Evolutionary conservation across 2,329 filamentous ascomycete genomes (phyloP).

Genomic region (Penicillium crustosum): DNA sequence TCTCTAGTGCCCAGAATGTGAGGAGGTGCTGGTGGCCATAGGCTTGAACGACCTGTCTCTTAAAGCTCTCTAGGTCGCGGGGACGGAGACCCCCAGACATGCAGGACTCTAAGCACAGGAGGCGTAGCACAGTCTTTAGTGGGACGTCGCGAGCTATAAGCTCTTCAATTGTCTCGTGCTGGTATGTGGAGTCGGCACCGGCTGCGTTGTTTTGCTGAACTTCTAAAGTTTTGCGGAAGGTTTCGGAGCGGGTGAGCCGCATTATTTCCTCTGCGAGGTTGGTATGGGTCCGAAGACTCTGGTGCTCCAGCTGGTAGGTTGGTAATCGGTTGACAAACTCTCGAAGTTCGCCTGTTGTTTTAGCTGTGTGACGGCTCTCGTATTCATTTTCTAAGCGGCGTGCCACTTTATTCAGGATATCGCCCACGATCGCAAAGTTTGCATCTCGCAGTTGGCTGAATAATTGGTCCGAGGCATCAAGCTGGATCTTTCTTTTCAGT

Average conservation of each 20-base stretch:
- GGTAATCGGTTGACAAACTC: slow-evolving; percentile 95
- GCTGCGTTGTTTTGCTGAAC: slow-evolving; percentile 95
- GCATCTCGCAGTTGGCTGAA: slow-evolving; percentile 85
- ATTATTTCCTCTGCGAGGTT: slow-evolving; percentile 93
- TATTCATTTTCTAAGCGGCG: slow-evolving; percentile 83
- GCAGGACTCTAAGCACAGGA: slow-evolving; percentile 89
- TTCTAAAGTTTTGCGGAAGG: slow-evolving; percentile 84
- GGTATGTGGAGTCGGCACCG: slow-evolving; percentile 80
- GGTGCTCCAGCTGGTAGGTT: slow-evolving; percentile 87
- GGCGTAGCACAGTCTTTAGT: slow-evolving; percentile 74
- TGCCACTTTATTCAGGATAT: slow-evolving; percentile 84
- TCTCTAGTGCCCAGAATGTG: slow-evolving; percentile 84
- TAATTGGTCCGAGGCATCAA: slow-evolving; percentile 86
- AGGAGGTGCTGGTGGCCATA: slow-evolving; percentile 95
- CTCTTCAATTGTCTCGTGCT: slow-evolving; percentile 90
- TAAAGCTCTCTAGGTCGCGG: slow-evolving; percentile 86
- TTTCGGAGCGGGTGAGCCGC: slow-evolving; percentile 84
- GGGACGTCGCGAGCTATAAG: slow-evolving; percentile 86
- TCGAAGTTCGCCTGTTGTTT: slow-evolving; percentile 85
- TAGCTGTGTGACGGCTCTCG: slow-evolving; percentile 80
- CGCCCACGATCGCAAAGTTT: slow-evolving; percentile 93
- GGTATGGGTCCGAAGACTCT: slow-evolving; percentile 88
- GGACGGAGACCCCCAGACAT: slow-evolving; percentile 84
- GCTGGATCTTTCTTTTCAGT: slow-evolving; percentile 81
- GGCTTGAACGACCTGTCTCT: slow-evolving; percentile 80